Evolutionary conservation across 2,329 filamentous ascomycete genomes (phyloP).

Genomic region (Rhinocladiella similis): DNA sequence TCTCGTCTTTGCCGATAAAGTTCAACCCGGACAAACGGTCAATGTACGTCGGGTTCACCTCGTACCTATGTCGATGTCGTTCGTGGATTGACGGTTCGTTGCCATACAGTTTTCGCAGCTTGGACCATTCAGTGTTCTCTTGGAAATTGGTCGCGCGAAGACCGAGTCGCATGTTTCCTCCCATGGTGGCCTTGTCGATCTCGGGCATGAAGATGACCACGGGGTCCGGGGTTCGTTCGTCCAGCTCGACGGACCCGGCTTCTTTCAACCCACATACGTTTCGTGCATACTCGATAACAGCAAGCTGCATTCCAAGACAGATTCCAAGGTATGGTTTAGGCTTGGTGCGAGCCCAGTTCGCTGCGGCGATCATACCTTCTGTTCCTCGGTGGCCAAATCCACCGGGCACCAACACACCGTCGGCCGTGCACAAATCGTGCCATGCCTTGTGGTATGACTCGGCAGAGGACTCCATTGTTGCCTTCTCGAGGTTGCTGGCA

Average conservation of each 20-base stretch:
- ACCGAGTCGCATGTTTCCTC: slow-evolving; percentile 85
- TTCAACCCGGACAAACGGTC: slow-evolving; percentile 69
- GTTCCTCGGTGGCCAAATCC: slow-evolving; percentile 82
- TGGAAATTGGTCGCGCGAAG: slow-evolving; percentile 75
- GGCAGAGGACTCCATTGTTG: slow-evolving; percentile 61
- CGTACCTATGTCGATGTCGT: slow-evolving; percentile 85
- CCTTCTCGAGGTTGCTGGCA: slow-evolving; percentile 75
- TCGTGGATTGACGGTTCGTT: slow-evolving; percentile 58
- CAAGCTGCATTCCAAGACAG: slow-evolving; percentile 89
- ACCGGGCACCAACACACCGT: slow-evolving; percentile 54
- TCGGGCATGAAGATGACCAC: slow-evolving; percentile 94
- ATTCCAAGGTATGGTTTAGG: slow-evolving; percentile 83
- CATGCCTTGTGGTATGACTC: slow-evolving; percentile 82
- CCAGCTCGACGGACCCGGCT: slow-evolving; percentile 59
- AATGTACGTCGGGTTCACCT: slow-evolving; percentile 81
- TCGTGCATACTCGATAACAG: slow-evolving; percentile 84
- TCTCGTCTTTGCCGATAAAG: slow-evolving; percentile 79
- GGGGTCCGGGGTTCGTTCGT: slow-evolving; percentile 59
- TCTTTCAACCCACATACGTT: slow-evolving; percentile 66
- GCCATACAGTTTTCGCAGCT: slow-evolving; percentile 71
- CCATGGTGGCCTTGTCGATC: slow-evolving; percentile 71
- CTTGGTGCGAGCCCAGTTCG: slow-evolving; percentile 83
- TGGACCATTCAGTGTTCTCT: slow-evolving; percentile 72
- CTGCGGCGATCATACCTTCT: slow-evolving; percentile 85
- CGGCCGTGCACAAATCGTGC: slow-evolving; percentile 72